Evolutionary conservation across 2,329 filamentous ascomycete species (phyloP).

Genomic region (Trichoderma afroharzianum): DNA sequence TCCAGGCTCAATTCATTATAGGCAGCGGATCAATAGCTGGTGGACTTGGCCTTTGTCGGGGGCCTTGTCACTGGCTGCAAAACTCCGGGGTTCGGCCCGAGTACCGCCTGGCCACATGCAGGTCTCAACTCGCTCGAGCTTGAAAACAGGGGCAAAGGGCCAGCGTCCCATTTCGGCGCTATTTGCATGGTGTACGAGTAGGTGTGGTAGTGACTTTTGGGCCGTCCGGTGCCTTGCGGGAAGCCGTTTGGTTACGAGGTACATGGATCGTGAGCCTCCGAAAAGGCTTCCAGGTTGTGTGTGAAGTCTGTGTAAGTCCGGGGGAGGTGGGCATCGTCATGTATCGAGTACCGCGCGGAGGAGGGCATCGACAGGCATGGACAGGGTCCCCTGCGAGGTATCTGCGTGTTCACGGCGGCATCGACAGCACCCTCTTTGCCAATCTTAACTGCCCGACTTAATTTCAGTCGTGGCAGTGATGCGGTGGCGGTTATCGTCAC

Average conservation of each 20-base stretch:
- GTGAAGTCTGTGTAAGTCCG: no score
- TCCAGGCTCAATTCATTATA: conserved; percentile 10
- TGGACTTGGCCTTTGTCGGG: neutral
- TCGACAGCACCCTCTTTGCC: neutral
- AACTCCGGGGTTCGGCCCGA: conserved; percentile 17
- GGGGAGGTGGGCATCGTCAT: neutral
- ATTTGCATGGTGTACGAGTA: conserved; percentile 11
- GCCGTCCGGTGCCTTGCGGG: neutral
- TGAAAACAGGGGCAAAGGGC: neutral
- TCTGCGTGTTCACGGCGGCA: neutral
- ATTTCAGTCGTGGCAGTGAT: neutral
- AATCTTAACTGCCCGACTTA: conserved; percentile 6
- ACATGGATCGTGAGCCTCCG: neutral
- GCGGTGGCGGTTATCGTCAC: neutral
- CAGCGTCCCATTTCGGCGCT: conserved; percentile 14
- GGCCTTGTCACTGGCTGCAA: conserved; percentile 7
- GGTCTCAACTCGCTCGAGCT: neutral
- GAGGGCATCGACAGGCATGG: neutral
- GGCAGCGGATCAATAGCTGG: neutral
- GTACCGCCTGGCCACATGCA: conserved; percentile 13
- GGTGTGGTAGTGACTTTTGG: neutral
- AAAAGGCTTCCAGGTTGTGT: neutral
- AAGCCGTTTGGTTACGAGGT: neutral
- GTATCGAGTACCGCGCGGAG: neutral
- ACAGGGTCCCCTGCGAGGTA: neutral